Evolutionary conservation across 23 red algal species (phyloP), one percentile per base, ranked within the genome.

Genomic region (Gracilaria caudata): DNA sequence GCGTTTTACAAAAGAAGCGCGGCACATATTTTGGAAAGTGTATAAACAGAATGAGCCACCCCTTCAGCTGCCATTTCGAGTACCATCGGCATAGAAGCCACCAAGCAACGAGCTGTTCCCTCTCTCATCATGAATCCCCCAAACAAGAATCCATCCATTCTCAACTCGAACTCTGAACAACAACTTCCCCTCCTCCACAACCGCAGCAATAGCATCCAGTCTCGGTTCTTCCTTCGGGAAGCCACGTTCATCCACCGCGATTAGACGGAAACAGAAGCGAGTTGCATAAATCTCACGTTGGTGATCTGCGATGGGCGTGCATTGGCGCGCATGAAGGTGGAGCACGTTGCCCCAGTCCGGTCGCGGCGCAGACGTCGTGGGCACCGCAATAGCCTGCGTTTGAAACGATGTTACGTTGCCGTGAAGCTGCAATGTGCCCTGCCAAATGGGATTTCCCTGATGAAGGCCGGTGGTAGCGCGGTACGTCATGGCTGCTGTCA

Each of bases 121-220:
- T 34, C 70, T 45, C 25, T 75, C 70, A 36, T 75, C 70, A 75
- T 75, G 70, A 26, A 75, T 75, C 0, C 70, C 70, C 70, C 70
- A 75, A 26, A 75, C 70, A 26, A 75, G 43, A 75, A 75, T 26
- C 70, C 70, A 75, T 7, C 70, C 70, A 16, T 47, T 49, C 28
- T 43, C 70, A 13, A 75, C 70, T 29, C 70, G 70, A 45, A 75
- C 70, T 75, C 70, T 43, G 70, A 75, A 75, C 37, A 49, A n/a
- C 37, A 75, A 21, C 37, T 43, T 49, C 24, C 70, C 70, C 70
- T 75, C 70, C 43, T 75, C 70, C 70, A 75, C 24, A 5, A 75
- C 70, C 2, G 70, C 70, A 1, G 70, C 70, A 75, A 75, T 75
- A 6, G 70, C 70, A 12, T 75, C 70, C 9, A 75, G 21, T 24